Evolutionary conservation across 2,329 filamentous ascomycete genomes (phyloP).

Genomic region (Verticillium albo-atrum): DNA sequence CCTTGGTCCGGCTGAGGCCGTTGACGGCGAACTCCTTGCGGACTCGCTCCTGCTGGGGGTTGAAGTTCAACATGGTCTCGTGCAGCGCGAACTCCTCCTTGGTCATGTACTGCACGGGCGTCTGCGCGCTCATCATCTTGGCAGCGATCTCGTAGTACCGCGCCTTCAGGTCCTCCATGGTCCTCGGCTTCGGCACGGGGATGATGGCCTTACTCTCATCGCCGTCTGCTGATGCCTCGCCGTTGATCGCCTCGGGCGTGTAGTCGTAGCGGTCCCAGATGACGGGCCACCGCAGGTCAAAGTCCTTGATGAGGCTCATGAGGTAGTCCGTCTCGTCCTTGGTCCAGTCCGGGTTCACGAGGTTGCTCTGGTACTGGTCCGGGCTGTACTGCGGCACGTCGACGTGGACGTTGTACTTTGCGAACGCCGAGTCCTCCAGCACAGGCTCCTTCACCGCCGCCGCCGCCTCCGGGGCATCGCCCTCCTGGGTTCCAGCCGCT

Average conservation of each 20-base stretch:
- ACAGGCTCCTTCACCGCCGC: conserved; percentile 6
- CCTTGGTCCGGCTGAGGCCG: conserved; percentile 72
- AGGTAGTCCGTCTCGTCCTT: conserved; percentile 93
- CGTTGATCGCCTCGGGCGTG: conserved; percentile 39
- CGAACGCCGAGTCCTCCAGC: conserved; percentile 61
- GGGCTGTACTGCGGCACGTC: conserved; percentile 78
- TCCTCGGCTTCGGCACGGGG: conserved; percentile 51
- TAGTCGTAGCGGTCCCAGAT: conserved; percentile 93
- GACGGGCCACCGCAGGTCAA: conserved; percentile 83
- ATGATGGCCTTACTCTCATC: conserved; percentile 50
- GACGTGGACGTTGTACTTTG: conserved; percentile 83
- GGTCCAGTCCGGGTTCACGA: conserved; percentile 77
- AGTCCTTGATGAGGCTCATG: conserved; percentile 68
- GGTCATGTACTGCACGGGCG: conserved; percentile 82
- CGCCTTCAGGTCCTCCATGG: conserved; percentile 85
- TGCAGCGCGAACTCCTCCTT: conserved; percentile 77
- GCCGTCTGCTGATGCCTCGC: conserved; percentile 39
- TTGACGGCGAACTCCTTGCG: conserved; percentile 83
- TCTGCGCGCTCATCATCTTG: conserved; percentile 75
- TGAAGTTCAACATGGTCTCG: conserved; percentile 82
- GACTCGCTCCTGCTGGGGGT: conserved; percentile 70
- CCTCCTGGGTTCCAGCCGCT: conserved; percentile 7
- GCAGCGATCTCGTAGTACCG: conserved; percentile 86
- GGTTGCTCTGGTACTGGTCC: conserved; percentile 74
- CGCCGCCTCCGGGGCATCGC: conserved; percentile 4